Evolutionary conservation across 768 basidiomycete species (phyloP).

Genomic region (Hericium alpestre): DNA sequence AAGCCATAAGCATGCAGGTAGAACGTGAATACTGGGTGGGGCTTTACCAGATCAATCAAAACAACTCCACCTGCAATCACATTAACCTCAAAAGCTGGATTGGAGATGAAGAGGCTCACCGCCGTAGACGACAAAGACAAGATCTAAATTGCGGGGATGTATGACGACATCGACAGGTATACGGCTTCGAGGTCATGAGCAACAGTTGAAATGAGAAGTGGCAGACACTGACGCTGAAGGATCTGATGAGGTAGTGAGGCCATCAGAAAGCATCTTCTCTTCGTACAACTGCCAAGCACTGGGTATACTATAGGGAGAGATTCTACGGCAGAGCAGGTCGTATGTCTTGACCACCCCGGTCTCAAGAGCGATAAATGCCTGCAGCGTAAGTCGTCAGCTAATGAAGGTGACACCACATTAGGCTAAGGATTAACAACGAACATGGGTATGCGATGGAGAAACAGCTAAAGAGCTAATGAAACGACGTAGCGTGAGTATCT

Average conservation of each 20-base stretch:
- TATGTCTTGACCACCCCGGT: slow-evolving; percentile 61
- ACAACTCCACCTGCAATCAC: slow-evolving; percentile 43
- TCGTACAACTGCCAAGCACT: slow-evolving; percentile 72
- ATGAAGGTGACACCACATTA: not conserved
- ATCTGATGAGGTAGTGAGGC: slow-evolving; percentile 25
- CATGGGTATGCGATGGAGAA: slow-evolving; percentile 66
- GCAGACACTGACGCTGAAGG: slow-evolving; percentile 26
- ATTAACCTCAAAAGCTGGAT: not conserved
- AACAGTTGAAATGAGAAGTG: not conserved
- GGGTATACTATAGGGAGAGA: slow-evolving; percentile 58
- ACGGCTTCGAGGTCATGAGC: slow-evolving; percentile 8
- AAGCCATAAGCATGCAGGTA: not conserved
- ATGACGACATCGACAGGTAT: slow-evolving; percentile 50
- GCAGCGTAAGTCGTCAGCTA: not conserved
- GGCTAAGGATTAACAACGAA: slow-evolving; percentile 23
- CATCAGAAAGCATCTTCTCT: slow-evolving; percentile 36
- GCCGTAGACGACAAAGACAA: slow-evolving; percentile 65
- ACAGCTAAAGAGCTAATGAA: slow-evolving; percentile 38
- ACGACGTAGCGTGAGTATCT: not conserved
- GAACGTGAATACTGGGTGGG: not conserved
- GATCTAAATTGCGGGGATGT: slow-evolving; percentile 66
- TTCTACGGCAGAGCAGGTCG: slow-evolving; percentile 57
- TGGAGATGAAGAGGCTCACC: slow-evolving; percentile 29
- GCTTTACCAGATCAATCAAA: slow-evolving; percentile 45
- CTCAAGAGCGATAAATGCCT: slow-evolving; percentile 40